phyloP scores from a whole-genome alignment of 169 alveolate genomes.

The Theileria orientalis region DNA sequence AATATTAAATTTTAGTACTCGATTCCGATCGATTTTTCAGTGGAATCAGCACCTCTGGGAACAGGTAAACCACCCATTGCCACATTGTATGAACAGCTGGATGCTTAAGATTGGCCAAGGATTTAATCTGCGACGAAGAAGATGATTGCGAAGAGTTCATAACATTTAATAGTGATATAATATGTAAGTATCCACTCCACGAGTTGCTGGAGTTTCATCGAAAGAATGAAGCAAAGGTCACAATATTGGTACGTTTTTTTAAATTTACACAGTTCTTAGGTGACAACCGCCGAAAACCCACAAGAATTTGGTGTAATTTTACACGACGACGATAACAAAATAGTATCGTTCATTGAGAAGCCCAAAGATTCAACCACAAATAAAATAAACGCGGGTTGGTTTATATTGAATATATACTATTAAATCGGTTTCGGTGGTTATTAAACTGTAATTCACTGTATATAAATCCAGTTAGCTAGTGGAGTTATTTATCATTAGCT shows the following conservation, averaged over 20 bases:
- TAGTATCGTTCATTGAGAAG: constrained; percentile 90
- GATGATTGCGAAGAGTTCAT: constrained; percentile 86
- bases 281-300: constrained; percentile 94
- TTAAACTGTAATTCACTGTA: background rate
- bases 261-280: constrained; percentile 41
- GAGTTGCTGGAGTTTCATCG: constrained; percentile 91
- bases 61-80: constrained; percentile 81
- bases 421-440: background rate
- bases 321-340: constrained; percentile 84
- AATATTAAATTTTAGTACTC: constrained; percentile 68
- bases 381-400: constrained; percentile 84
- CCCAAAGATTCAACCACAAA: constrained; percentile 89
- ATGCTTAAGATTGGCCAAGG: constrained; percentile 86
- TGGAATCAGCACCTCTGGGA: constrained; percentile 96
- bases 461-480: constrained; percentile 17
- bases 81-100: constrained; percentile 75
- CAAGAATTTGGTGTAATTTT: constrained; percentile 95
- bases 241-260: constrained; percentile 72
- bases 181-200: constrained; percentile 93
- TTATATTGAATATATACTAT: background rate
- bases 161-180: constrained; percentile 94
- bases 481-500: constrained; percentile 34
- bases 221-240: constrained; percentile 85
- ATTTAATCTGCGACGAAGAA: constrained; percentile 76
- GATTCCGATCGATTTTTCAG: constrained; percentile 87